These are phyloP conservation scores for Alternaria gaisen DNA, from an alignment of 2,329 filamentous ascomycete genomes.

Conservation along the genomic window DNA sequence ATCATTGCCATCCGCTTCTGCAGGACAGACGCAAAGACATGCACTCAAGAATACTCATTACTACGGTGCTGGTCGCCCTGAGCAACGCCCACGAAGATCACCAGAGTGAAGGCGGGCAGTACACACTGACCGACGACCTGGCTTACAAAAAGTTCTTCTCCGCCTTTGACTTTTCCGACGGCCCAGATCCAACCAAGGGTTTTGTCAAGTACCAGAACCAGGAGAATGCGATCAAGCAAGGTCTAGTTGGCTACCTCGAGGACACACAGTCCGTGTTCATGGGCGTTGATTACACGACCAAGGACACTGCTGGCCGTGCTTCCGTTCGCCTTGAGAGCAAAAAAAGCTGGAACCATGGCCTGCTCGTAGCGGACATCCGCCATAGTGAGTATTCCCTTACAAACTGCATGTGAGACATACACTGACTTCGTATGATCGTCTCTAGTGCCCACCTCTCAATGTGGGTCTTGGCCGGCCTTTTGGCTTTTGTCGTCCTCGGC, in stretches of 20 bases:
- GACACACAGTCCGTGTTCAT: slow-evolving; percentile 42
- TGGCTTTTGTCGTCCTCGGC: slow-evolving; percentile 43
- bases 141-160: slow-evolving; percentile 45
- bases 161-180: slow-evolving; percentile 43
- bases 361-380: slow-evolving; percentile 44
- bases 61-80: slow-evolving; percentile 20
- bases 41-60: background rate
- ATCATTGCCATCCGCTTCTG: background rate
- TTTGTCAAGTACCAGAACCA: slow-evolving; percentile 43
- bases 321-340: slow-evolving; percentile 45
- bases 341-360: slow-evolving; percentile 40
- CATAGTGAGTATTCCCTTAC: slow-evolving; percentile 29
- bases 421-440: background rate
- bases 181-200: slow-evolving; percentile 40
- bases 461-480: slow-evolving; percentile 47
- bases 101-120: slow-evolving; percentile 9
- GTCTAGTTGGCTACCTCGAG: slow-evolving; percentile 31
- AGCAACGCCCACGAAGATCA: slow-evolving; percentile 10
- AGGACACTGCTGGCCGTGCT: slow-evolving; percentile 36
- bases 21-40: slow-evolving; percentile 4
- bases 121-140: slow-evolving; percentile 39
- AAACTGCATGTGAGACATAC: background rate
- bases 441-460: slow-evolving; percentile 38
- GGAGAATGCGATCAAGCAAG: slow-evolving; percentile 19
- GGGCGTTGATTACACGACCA: slow-evolving; percentile 54